phyloP scores from a whole-genome alignment of 2,329 filamentous ascomycete species.

The Sordariomycetes sp. region DNA sequence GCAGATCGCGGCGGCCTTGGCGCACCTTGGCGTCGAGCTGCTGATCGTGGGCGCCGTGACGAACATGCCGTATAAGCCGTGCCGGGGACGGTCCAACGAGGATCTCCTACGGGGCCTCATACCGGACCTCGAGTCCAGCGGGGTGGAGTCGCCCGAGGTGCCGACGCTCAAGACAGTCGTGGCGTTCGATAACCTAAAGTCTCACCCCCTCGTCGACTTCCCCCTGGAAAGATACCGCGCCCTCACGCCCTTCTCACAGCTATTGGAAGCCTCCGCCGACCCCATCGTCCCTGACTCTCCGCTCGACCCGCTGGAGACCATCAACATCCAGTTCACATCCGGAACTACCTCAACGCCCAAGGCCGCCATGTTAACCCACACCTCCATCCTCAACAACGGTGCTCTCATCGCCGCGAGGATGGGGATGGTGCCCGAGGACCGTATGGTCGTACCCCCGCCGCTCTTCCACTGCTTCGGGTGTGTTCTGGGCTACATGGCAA shows the following conservation, averaged over 20 bases:
- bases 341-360: conserved; percentile 90
- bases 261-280: conserved; percentile 20
- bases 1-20: conserved; percentile 68
- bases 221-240: conserved; percentile 23
- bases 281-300: conserved; percentile 27
- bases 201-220: conserved; percentile 30
- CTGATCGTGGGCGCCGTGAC: conserved; percentile 81
- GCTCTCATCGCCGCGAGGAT: conserved; percentile 73
- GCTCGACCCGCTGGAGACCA: conserved; percentile 51
- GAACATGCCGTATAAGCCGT: conserved; percentile 57
- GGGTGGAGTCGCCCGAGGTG: conserved; percentile 32
- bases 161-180: conserved; percentile 61
- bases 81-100: conserved; percentile 38
- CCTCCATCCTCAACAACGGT: conserved; percentile 86
- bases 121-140: conserved; percentile 21
- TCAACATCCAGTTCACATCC: conserved; percentile 95
- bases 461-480: conserved; percentile 86
- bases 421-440: conserved; percentile 60
- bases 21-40: conserved; percentile 59
- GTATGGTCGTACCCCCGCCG: conserved; percentile 74
- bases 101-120: conserved; percentile 30
- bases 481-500: conserved; percentile 92
- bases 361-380: conserved; percentile 78
- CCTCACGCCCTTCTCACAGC: conserved; percentile 29
- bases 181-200: conserved; percentile 61